Conservation (phyloP, 768 basidiomycete species). For the Lactifluus piperatus region DNA sequence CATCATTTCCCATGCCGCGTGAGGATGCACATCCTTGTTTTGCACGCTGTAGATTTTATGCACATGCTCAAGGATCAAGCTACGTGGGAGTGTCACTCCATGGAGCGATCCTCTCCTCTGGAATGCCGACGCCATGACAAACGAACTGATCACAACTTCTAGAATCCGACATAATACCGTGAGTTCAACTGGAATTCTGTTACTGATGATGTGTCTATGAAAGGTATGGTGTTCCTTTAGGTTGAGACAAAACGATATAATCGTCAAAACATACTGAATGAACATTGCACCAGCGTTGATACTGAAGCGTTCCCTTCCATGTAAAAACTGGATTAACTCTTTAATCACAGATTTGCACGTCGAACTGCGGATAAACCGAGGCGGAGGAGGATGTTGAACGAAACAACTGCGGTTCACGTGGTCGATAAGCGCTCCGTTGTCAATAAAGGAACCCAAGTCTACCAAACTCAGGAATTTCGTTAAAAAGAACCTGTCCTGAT, state of each 20-base stretch:
- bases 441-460: constrained; percentile 15
- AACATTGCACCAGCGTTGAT: constrained; percentile 3
- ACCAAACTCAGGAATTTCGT: constrained; percentile 7
- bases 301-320: background rate
- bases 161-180: constrained; percentile 8
- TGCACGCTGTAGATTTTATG: constrained; percentile 1
- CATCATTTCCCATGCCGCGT: background rate
- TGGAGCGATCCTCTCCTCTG: background rate
- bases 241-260: background rate
- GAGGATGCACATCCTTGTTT: background rate
- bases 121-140: constrained; percentile 5
- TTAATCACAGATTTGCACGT: background rate
- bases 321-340: constrained; percentile 2
- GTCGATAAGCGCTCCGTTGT: constrained; percentile 4
- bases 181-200: constrained; percentile 4
- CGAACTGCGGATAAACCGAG: background rate
- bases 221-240: background rate
- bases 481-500: background rate
- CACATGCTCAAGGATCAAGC: constrained; percentile 18
- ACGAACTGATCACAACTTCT: constrained; percentile 5
- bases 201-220: constrained; percentile 6
- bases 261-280: background rate
- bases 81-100: constrained; percentile 14
- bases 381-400: background rate
- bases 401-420: constrained; percentile 1